Evolutionary conservation across 140 eudicot species (phyloP), one percentile per base, ranked within the genome.

Genomic region (Cichorium intybus): DNA sequence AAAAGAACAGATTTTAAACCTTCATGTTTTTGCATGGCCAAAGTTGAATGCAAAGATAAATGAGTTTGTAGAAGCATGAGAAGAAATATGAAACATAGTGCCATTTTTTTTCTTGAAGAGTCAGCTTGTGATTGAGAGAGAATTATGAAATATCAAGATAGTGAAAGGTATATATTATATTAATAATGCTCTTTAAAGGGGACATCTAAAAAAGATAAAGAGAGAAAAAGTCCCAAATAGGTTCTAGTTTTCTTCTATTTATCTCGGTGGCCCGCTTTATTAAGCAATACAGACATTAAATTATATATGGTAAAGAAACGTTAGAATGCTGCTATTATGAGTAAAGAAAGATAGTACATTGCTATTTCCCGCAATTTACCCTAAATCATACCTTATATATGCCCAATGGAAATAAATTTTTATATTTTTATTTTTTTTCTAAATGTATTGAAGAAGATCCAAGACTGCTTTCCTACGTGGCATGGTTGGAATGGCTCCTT

Each of bases 401-500:
- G 56, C 71, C 23, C 72, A 64, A 31, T 5, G 17, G 9, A 62
- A 49, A 48, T 21, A 29, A 34, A 10, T 45, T 56, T 27, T n/a
- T n/a, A n/a, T n/a, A n/a, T n/a, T n/a, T n/a, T n/a, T n/a, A n/a
- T n/a, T 62, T 35, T 61, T 64, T 70, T 69, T 91, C n/a, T n/a
- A n/a, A n/a, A n/a, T n/a, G n/a, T n/a, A n/a, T n/a, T n/a, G n/a
- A n/a, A n/a, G n/a, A n/a, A n/a, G n/a, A n/a, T n/a, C n/a, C n/a
- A n/a, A n/a, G n/a, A n/a, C n/a, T n/a, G n/a, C n/a, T n/a, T n/a
- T 75, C 68, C 95, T 81, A 47, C 75, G 80, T 35, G 97, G 96
- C 97, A 91, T 87, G 80, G 96, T 82, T 22, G 96, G 97, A 47
- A 91, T 91, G 71, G 97, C 97, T 66, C 97, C 97, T 65, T 91